phyloP scores from a whole-genome alignment of 164 flowering plant species.

The Santalum album region DNA sequence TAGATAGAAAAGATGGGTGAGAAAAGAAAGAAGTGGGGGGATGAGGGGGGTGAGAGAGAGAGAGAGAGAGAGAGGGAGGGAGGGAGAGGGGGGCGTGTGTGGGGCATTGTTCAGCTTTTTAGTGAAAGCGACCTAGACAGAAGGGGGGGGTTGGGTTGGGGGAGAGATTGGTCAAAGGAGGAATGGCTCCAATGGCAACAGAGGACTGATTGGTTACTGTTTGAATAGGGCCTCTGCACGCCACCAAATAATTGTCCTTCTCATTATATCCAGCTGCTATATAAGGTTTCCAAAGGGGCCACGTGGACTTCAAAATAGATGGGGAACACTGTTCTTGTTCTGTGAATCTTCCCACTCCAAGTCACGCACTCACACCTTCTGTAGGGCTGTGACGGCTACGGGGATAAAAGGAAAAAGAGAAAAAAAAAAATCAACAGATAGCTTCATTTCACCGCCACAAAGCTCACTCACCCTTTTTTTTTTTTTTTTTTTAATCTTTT shows the following conservation, averaged over 20 bases:
- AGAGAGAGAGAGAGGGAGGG: neutral
- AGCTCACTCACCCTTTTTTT: no score
- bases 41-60: conserved; percentile 1
- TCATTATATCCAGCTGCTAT: neutral
- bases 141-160: no score
- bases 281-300: conserved; percentile 1
- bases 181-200: conserved; percentile 11
- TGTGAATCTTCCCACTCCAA: no score
- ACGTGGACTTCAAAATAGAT: neutral
- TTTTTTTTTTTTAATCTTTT: no score
- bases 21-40: conserved; percentile 2
- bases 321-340: no score
- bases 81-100: conserved; percentile 3
- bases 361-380: no score
- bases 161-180: conserved; percentile 26
- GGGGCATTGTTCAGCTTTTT: conserved; percentile 13
- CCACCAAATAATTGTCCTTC: conserved; percentile 16
- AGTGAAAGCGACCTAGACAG: conserved; percentile 20
- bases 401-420: no score
- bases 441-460: no score
- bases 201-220: neutral
- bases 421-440: no score
- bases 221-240: neutral
- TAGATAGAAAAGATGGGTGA: conserved; percentile 6
- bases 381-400: no score